Evolutionary conservation across 352 stramenopile genomes (phyloP).

Genomic region (Phytophthora nicotianae): DNA sequence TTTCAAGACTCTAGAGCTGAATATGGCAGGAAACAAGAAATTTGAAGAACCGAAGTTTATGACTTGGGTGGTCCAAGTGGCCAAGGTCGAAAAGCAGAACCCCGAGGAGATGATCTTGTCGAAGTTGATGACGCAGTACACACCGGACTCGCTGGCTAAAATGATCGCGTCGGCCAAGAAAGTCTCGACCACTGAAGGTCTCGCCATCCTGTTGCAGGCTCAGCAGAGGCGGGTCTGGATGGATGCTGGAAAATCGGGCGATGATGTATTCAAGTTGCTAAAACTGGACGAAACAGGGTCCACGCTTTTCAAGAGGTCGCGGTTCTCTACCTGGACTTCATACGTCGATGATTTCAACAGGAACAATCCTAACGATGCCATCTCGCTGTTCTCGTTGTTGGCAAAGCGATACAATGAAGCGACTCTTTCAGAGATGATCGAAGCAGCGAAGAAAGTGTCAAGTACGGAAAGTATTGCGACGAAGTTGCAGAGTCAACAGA

Average conservation of each 20-base stretch:
- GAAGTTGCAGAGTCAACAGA: too few relatives aligned
- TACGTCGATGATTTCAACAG: slow-evolving; percentile 1
- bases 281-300: neutral
- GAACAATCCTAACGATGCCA: neutral
- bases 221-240: slow-evolving; percentile 4
- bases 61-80: slow-evolving; percentile 1
- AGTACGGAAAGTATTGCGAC: too few relatives aligned
- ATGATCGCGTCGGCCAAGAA: slow-evolving; percentile 5
- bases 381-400: neutral
- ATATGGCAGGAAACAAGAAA: neutral
- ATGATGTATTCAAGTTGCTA: slow-evolving; percentile 8
- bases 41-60: slow-evolving; percentile 1
- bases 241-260: neutral
- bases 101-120: neutral
- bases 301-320: neutral
- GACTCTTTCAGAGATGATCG: too few relatives aligned
- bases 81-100: slow-evolving; percentile 6
- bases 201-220: neutral
- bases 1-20: neutral
- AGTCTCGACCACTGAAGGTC: neutral
- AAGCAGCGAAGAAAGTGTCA: too few relatives aligned
- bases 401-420: too few relatives aligned
- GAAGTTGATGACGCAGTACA: neutral
- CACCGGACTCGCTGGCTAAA: neutral
- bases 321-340: neutral